phyloP scores from a whole-genome alignment of 2,329 filamentous ascomycete genomes.

The Neocatenulostroma microsporum region DNA sequence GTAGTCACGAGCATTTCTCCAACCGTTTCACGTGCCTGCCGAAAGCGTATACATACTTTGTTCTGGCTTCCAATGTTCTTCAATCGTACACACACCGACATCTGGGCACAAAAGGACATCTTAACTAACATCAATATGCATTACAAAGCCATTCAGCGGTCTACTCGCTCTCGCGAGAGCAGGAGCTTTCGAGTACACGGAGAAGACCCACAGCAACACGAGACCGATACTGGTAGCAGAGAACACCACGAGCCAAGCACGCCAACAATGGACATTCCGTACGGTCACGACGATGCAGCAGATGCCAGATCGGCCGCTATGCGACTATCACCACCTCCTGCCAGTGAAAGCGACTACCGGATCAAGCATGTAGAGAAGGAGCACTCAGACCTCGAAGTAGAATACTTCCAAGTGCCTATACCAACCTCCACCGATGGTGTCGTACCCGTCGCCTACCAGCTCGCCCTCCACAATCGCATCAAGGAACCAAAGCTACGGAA shows the following conservation, averaged over 20 bases:
- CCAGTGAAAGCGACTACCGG: neutral
- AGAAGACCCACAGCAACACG: neutral
- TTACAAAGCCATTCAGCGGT: neutral
- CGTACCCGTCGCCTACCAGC: constrained; percentile 18
- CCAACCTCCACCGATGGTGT: constrained; percentile 9
- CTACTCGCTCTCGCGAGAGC: constrained; percentile 1
- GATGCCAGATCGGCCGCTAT: neutral
- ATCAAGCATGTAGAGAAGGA: neutral
- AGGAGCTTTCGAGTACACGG: neutral
- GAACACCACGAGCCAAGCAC: neutral
- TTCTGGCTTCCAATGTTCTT: too few relatives aligned
- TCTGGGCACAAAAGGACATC: too few relatives aligned
- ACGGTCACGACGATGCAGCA: constrained; percentile 7
- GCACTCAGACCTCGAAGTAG: neutral
- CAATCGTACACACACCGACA: too few relatives aligned
- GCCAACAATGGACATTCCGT: neutral
- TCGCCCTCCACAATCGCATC: constrained; percentile 22
- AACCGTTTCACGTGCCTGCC: too few relatives aligned
- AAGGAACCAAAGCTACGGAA: constrained; percentile 32
- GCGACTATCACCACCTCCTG: too few relatives aligned
- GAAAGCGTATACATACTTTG: too few relatives aligned
- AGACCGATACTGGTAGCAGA: neutral
- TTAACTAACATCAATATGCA: constrained; percentile 2
- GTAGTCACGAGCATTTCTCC: too few relatives aligned
- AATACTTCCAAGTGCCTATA: constrained; percentile 6